phyloP scores from a whole-genome alignment of 768 basidiomycete species.

The Kwoniella sp. region DNA sequence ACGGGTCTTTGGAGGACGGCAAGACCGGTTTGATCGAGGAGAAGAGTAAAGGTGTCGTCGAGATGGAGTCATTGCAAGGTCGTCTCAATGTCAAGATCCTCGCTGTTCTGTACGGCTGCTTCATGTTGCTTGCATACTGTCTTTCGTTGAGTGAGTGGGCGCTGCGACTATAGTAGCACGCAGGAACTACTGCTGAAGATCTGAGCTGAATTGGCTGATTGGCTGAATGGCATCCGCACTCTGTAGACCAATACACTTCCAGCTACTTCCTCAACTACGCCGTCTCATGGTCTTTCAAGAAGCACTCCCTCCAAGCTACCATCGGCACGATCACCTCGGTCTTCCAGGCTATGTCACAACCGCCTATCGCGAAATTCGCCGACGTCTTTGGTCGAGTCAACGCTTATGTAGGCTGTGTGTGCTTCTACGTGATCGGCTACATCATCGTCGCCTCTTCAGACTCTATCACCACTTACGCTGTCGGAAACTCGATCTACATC shows the following conservation, averaged over 20 bases:
- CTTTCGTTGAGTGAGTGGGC: slow-evolving; percentile 44
- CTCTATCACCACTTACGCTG: slow-evolving; percentile 36
- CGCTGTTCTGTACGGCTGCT: slow-evolving; percentile 42
- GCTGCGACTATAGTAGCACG: not conserved
- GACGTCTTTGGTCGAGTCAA: slow-evolving; percentile 51
- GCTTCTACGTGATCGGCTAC: slow-evolving; percentile 51
- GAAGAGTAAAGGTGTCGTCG: slow-evolving; percentile 45
- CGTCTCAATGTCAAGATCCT: slow-evolving; percentile 38
- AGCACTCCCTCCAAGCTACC: slow-evolving; percentile 51
- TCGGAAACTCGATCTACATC: slow-evolving; percentile 48
- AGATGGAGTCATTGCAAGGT: slow-evolving; percentile 48
- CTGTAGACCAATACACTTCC: slow-evolving; percentile 44
- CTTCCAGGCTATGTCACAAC: slow-evolving; percentile 53
- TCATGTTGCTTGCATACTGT: slow-evolving; percentile 49
- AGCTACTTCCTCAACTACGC: slow-evolving; percentile 43
- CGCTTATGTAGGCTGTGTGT: slow-evolving; percentile 47
- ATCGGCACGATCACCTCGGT: slow-evolving; percentile 47
- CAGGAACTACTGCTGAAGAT: not conserved
- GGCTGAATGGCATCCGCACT: slow-evolving; percentile 3
- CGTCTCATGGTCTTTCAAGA: slow-evolving; percentile 41
- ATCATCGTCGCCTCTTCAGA: slow-evolving; percentile 48
- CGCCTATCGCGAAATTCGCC: slow-evolving; percentile 54
- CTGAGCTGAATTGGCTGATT: too few relatives aligned
- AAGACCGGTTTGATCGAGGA: slow-evolving; percentile 19
- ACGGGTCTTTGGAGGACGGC: not conserved